Evolutionary conservation across 768 basidiomycete genomes (phyloP).

Genomic region (Lentinula edodes): DNA sequence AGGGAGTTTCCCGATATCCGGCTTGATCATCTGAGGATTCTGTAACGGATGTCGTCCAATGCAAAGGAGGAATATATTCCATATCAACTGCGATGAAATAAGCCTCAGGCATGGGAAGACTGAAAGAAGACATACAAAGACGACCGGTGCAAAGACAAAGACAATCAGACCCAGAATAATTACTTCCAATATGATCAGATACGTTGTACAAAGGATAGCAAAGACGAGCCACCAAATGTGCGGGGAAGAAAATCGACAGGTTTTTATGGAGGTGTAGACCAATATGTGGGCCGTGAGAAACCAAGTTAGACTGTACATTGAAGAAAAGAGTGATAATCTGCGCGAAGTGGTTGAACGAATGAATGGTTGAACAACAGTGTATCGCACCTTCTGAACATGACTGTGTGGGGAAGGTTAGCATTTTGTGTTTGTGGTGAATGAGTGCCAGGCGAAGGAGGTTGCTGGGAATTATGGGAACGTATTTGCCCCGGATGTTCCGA

Average conservation of each 20-base stretch:
- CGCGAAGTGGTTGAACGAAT: neutral
- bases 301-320: slow-evolving; percentile 73
- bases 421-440: neutral
- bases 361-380: neutral
- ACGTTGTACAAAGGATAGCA: slow-evolving; percentile 74
- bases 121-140: slow-evolving; percentile 38
- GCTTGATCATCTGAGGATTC: slow-evolving; percentile 66
- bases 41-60: slow-evolving; percentile 78
- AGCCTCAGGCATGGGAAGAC: neutral
- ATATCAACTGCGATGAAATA: slow-evolving; percentile 46
- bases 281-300: slow-evolving; percentile 79
- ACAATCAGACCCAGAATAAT: slow-evolving; percentile 70
- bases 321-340: slow-evolving; percentile 60
- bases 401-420: slow-evolving; percentile 13
- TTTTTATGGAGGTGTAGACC: slow-evolving; percentile 68
- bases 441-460: neutral
- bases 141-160: slow-evolving; percentile 71
- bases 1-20: slow-evolving; percentile 72
- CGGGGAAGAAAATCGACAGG: slow-evolving; percentile 69
- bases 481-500: neutral
- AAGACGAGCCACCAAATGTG: slow-evolving; percentile 88
- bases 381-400: slow-evolving; percentile 22
- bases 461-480: neutral
- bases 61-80: slow-evolving; percentile 75
- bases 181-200: slow-evolving; percentile 68